Evolutionary conservation across 2,329 filamentous ascomycete species (phyloP).

Genomic region (Pseudopithomyces chartarum): DNA sequence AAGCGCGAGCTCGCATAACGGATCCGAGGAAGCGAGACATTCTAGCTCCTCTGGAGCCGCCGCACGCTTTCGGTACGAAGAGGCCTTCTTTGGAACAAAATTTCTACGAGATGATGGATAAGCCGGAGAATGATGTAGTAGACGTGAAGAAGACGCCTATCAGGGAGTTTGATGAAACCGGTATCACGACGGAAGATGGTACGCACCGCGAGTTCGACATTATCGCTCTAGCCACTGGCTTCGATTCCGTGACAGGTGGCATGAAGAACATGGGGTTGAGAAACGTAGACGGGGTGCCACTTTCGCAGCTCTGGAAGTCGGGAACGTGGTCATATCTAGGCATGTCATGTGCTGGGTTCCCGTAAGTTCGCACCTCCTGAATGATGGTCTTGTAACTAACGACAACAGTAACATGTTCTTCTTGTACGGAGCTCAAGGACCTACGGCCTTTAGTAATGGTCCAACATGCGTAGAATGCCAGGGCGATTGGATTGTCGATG

Average conservation of each 20-base stretch:
- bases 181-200: constrained; percentile 48
- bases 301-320: constrained; percentile 48
- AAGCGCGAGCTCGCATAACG: constrained; percentile 48
- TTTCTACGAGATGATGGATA: constrained; percentile 53
- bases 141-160: constrained; percentile 51
- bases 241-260: constrained; percentile 51
- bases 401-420: constrained; percentile 50
- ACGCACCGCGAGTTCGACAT: constrained; percentile 50
- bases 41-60: constrained; percentile 51
- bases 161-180: constrained; percentile 44
- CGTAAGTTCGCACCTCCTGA: no score
- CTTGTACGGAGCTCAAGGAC: constrained; percentile 53
- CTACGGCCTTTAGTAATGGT: constrained; percentile 54
- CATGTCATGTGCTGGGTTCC: constrained; percentile 47
- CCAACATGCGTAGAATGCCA: constrained; percentile 53
- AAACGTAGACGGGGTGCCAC: constrained; percentile 43
- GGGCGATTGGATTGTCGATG: constrained; percentile 52
- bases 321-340: constrained; percentile 50
- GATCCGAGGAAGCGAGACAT: constrained; percentile 53
- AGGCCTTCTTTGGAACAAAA: constrained; percentile 54
- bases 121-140: constrained; percentile 49
- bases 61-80: constrained; percentile 54
- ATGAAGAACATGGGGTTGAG: constrained; percentile 48
- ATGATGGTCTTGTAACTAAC: no score
- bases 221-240: constrained; percentile 53